These are phyloP conservation scores for Rubia yunnanensis DNA, from an alignment of 257 asterid species.

Conservation along the genomic window DNA sequence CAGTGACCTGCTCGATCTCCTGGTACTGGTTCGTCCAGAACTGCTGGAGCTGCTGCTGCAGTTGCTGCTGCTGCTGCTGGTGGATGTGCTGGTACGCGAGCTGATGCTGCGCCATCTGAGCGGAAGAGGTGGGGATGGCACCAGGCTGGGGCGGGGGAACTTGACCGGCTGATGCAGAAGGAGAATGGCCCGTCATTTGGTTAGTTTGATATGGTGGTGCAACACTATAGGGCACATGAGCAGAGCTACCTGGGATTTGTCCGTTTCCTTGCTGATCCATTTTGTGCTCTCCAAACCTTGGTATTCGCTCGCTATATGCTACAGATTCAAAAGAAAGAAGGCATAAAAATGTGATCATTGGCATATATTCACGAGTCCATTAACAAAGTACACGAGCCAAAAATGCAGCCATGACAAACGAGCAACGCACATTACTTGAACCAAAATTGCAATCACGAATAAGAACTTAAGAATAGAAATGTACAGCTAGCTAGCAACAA, in stretches of 20 bases:
- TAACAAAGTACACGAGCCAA: not conserved
- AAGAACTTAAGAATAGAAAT: too few species aligned
- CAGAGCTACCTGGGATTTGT: slow-evolving; percentile 65
- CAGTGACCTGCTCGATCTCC: slow-evolving; percentile 69
- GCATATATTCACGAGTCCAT: not conserved
- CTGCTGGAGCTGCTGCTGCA: slow-evolving; percentile 76
- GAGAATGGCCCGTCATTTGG: slow-evolving; percentile 52
- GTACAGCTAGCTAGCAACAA: not conserved
- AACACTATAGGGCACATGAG: slow-evolving; percentile 54
- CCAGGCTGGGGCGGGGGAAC: slow-evolving; percentile 71
- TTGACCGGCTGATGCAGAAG: slow-evolving; percentile 50
- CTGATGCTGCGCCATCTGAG: slow-evolving; percentile 84
- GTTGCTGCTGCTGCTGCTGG: slow-evolving; percentile 85
- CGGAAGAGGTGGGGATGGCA: slow-evolving; percentile 57
- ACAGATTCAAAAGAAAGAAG: not conserved
- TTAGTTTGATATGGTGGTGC: slow-evolving; percentile 59
- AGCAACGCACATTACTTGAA: not conserved
- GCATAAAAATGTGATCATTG: not conserved
- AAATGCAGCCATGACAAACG: too few species aligned
- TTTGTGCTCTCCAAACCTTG: not conserved
- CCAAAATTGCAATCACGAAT: not conserved
- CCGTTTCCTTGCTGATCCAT: slow-evolving; percentile 97
- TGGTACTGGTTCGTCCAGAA: slow-evolving; percentile 78
- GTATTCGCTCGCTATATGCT: not conserved
- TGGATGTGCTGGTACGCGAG: slow-evolving; percentile 96